phyloP scores from a whole-genome alignment of 2,329 filamentous ascomycete species.

The Tolypocladium guangdongense region DNA sequence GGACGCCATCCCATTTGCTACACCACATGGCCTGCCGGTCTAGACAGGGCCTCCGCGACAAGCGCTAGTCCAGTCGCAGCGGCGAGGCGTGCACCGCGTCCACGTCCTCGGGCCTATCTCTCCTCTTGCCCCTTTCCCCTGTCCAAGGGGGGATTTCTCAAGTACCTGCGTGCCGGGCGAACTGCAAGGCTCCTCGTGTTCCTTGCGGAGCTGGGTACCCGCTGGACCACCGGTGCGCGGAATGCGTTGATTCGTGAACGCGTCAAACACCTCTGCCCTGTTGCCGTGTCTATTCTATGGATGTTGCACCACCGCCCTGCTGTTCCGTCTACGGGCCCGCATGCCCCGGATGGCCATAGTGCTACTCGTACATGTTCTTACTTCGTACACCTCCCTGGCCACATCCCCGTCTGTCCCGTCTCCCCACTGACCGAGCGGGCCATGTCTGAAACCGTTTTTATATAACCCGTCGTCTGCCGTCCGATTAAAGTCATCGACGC shows the following conservation, averaged over 20 bases:
- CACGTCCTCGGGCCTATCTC: slow-evolving; percentile 4
- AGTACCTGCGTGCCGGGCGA: background rate
- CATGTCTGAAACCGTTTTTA: background rate
- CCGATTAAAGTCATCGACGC: background rate
- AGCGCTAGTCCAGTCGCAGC: background rate
- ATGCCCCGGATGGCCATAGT: background rate
- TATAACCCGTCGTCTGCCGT: background rate
- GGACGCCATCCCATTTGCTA: background rate
- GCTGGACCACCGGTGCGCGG: background rate
- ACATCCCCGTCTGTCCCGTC: background rate
- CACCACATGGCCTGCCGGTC: slow-evolving; percentile 1
- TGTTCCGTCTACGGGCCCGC: background rate
- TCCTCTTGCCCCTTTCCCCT: background rate
- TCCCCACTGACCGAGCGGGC: background rate
- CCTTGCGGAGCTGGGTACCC: background rate
- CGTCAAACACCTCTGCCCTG: background rate
- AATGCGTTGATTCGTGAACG: background rate
- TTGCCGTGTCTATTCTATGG: background rate
- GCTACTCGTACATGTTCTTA: background rate
- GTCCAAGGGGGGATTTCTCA: background rate
- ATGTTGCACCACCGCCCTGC: background rate
- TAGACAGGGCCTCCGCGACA: background rate
- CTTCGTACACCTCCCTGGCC: background rate
- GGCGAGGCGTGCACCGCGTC: slow-evolving; percentile 1
- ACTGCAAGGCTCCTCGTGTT: background rate